phyloP scores from a whole-genome alignment of 192 early-diverging fungal genomes.

The Gaertneriomyces sp. region DNA sequence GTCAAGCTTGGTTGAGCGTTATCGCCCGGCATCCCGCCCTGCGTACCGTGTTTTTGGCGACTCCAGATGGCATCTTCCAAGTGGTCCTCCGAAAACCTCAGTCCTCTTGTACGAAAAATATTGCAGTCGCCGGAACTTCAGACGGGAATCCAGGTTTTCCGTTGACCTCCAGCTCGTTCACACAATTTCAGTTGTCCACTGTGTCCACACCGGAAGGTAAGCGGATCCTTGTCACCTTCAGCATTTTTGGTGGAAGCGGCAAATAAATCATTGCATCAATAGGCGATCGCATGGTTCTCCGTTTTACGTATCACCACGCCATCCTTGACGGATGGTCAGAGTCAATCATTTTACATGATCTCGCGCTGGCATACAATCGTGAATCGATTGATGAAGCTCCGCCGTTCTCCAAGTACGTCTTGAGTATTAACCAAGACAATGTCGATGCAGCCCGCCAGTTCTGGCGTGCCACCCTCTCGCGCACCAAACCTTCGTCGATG shows the following conservation, averaged over 20 bases:
- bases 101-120: neutral
- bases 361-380: neutral
- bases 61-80: slow-evolving; percentile 12
- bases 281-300: neutral
- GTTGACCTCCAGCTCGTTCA: too few species aligned
- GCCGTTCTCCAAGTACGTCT: neutral
- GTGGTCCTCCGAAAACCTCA: slow-evolving; percentile 9
- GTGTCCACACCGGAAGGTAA: too few species aligned
- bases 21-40: slow-evolving; percentile 12
- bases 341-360: slow-evolving; percentile 1
- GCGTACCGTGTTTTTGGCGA: slow-evolving; percentile 26
- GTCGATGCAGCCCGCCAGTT: neutral
- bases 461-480: neutral
- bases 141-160: too few species aligned
- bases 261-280: neutral
- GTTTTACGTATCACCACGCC: slow-evolving; percentile 1
- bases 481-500: too few species aligned
- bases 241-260: neutral
- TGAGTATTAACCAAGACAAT: neutral
- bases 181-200: too few species aligned
- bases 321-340: neutral
- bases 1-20: neutral
- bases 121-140: too few species aligned
- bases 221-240: too few species aligned
- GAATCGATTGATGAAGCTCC: neutral